A percentile compares a stretch with the other conserved stretches of the same genome.
These are phyloP conservation scores for Xylaria sp. DNA, from an alignment of 2,329 filamentous ascomycete species.

Conservation along the genomic window DNA sequence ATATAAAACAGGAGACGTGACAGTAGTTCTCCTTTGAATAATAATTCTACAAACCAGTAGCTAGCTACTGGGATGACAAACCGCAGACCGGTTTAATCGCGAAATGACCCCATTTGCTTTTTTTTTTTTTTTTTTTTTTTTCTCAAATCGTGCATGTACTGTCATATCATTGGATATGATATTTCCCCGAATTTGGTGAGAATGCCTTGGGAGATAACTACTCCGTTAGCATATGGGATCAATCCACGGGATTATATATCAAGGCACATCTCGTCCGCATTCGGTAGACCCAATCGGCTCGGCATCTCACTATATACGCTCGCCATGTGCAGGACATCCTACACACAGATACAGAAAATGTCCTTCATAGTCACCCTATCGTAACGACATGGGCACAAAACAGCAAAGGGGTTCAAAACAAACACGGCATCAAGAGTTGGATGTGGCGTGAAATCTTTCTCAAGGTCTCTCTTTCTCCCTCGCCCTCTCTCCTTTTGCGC, in stretches of 20 bases:
- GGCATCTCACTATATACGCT: too few species aligned
- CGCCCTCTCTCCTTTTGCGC: too few species aligned
- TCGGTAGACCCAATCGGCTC: not conserved
- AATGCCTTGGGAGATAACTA: not conserved
- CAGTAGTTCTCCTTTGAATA: not conserved
- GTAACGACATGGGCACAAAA: too few species aligned
- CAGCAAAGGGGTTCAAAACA: too few species aligned
- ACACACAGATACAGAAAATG: not conserved
- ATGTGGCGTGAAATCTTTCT: too few species aligned
- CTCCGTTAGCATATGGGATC: not conserved
- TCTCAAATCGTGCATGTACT: not conserved
- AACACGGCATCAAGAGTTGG: too few species aligned
- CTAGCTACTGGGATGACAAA: not conserved
- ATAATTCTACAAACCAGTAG: not conserved
- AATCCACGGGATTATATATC: not conserved
- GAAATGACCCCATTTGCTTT: too few species aligned
- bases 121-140: too few species aligned
- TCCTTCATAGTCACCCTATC: too few species aligned
- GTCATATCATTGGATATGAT: not conserved
- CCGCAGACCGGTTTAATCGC: not conserved
- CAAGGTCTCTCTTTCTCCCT: too few species aligned
- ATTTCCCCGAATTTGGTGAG: not conserved
- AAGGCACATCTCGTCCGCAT: not conserved
- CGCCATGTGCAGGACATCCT: not conserved
- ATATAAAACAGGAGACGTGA: constrained; percentile 54